Percentiles rank a stretch among this genome's conserved stretches.
These are phyloP conservation scores for Zelopaecilomyces penicillatus DNA, from an alignment of 2,329 filamentous ascomycete genomes.

Conservation along the genomic window DNA sequence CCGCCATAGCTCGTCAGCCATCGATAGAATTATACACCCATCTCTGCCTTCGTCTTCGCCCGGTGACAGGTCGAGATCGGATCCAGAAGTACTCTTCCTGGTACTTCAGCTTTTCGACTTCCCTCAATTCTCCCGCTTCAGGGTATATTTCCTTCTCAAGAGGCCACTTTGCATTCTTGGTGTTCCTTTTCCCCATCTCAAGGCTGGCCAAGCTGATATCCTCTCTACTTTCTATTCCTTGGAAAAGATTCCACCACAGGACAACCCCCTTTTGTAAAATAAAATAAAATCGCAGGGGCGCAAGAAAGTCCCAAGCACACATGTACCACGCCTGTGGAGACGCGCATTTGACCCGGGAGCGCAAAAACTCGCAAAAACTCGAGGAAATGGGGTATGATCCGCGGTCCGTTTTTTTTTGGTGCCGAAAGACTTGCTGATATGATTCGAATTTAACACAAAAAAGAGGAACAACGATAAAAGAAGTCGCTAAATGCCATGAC, in stretches of 20 bases:
- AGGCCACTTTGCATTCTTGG: constrained; percentile 25
- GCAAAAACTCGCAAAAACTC: constrained; percentile 16
- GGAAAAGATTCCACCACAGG: constrained; percentile 16
- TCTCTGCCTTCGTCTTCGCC: constrained; percentile 7
- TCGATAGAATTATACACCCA: constrained; percentile 8
- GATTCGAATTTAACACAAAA: constrained; percentile 21
- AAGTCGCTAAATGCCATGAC: constrained; percentile 41
- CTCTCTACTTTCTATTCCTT: constrained; percentile 19
- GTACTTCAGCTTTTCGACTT: constrained; percentile 1
- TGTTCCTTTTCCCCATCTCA: constrained; percentile 16
- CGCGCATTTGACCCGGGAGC: constrained; percentile 7
- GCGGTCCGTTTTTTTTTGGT: constrained; percentile 31
- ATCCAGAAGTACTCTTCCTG: constrained; percentile 4
- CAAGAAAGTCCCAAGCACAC: constrained; percentile 11
- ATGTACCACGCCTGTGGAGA: constrained; percentile 10
- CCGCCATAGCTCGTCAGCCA: constrained; percentile 7
- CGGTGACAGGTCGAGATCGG: constrained; percentile 9
- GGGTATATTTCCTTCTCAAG: constrained; percentile 8
- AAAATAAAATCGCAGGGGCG: constrained; percentile 5
- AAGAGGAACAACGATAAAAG: constrained; percentile 22
- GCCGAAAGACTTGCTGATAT: constrained; percentile 28
- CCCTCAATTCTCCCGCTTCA: constrained; percentile 9
- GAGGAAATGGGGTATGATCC: constrained; percentile 28
- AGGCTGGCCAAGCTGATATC: constrained; percentile 19
- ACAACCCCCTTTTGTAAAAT: constrained; percentile 12